Percentiles rank a stretch among this genome's conserved stretches.
phyloP scores from a whole-genome alignment of 2,329 filamentous ascomycete genomes.

The Mycosphaerella arachidis region DNA sequence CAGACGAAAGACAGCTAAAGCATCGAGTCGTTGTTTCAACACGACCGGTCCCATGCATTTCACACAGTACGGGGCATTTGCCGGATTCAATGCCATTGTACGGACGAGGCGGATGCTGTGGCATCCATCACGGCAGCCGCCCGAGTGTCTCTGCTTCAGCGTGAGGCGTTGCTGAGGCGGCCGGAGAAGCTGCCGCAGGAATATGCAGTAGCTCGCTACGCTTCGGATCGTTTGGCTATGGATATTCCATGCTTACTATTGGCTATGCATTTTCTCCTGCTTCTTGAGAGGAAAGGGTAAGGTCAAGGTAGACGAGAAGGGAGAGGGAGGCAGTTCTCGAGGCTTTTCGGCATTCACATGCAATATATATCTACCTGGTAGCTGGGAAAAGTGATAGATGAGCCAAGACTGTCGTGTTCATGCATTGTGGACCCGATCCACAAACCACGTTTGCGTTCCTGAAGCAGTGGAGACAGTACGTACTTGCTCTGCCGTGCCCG shows the following conservation, averaged over 20 bases:
- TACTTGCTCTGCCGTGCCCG: background rate
- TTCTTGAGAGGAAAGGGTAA: background rate
- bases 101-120: conserved; percentile 1
- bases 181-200: background rate
- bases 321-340: background rate
- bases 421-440: conserved; percentile 4
- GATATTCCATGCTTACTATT: background rate
- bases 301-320: background rate
- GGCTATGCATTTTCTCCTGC: background rate
- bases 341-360: background rate
- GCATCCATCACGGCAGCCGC: background rate
- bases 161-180: background rate
- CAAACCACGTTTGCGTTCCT: conserved; percentile 4
- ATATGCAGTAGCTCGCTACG: background rate
- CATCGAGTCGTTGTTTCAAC: background rate
- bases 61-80: background rate
- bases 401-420: conserved; percentile 6
- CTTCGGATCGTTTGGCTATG: background rate
- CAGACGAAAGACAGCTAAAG: background rate
- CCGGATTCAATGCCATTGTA: background rate
- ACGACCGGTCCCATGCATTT: background rate
- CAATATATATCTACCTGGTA: background rate
- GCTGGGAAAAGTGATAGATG: background rate
- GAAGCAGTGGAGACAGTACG: background rate
- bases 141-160: background rate